Evolutionary conservation across 495 filamentous ascomycete species (phyloP).

Genomic region (Lasiosphaeria ovina): DNA sequence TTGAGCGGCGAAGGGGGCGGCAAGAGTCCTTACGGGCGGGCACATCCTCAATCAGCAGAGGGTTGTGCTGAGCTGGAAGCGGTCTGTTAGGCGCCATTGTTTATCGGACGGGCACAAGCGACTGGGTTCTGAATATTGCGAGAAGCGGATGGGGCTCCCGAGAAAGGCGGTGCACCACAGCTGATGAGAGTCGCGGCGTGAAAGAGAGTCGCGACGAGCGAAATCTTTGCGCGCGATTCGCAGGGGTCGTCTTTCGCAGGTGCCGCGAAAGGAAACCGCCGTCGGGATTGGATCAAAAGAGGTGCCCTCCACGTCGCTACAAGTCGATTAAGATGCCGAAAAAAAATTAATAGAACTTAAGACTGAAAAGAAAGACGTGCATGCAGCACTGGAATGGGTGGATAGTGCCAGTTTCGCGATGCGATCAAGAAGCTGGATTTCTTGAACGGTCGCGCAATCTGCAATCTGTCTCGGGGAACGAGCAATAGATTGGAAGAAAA

Average conservation of each 20-base stretch:
- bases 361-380: slow-evolving; percentile 5
- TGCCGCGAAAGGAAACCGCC: neutral
- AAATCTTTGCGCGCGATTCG: slow-evolving; percentile 35
- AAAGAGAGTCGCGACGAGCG: slow-evolving; percentile 20
- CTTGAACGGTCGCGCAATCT: slow-evolving; percentile 20
- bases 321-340: too few relatives aligned
- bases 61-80: slow-evolving; percentile 72
- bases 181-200: slow-evolving; percentile 6
- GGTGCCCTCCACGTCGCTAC: neutral
- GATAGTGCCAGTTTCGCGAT: slow-evolving; percentile 14
- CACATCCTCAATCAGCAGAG: slow-evolving; percentile 69
- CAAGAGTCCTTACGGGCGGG: slow-evolving; percentile 55
- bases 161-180: slow-evolving; percentile 2
- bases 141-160: neutral
- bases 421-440: slow-evolving; percentile 20
- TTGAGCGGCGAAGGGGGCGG: slow-evolving; percentile 1
- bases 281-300: neutral
- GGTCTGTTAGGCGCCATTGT: slow-evolving; percentile 58
- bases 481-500: slow-evolving; percentile 28
- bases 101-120: slow-evolving; percentile 9
- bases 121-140: slow-evolving; percentile 1
- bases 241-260: slow-evolving; percentile 9
- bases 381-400: slow-evolving; percentile 5
- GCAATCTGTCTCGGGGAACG: slow-evolving; percentile 9
- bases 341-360: neutral